Percentiles rank a stretch among this genome's conserved stretches.
Conservation (phyloP, 345 rosid species). For the Abelmoschus esculentus region DNA sequence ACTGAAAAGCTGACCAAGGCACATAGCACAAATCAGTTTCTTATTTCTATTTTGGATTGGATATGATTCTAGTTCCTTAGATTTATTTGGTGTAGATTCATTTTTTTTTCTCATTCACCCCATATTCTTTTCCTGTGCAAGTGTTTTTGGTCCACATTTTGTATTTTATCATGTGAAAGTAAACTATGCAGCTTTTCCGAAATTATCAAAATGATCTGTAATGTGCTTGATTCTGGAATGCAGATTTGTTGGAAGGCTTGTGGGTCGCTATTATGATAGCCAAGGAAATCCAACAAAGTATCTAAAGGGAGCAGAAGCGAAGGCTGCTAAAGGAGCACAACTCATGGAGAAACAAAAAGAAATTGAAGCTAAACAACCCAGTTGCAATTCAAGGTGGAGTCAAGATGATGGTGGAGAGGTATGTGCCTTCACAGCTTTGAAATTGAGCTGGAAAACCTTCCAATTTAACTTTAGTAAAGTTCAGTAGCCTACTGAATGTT, state of each 20-base stretch:
- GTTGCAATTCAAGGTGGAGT: conserved; percentile 94
- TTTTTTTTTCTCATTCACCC: background rate
- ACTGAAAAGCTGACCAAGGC: background rate
- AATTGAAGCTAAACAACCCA: conserved; percentile 82
- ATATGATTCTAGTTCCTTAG: background rate
- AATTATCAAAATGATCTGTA: background rate
- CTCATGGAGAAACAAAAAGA: conserved; percentile 80
- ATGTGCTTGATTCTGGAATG: conserved; percentile 6
- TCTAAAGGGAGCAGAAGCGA: conserved; percentile 89
- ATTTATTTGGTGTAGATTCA: background rate
- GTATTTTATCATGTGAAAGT: background rate
- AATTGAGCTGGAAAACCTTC: background rate
- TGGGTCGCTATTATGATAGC: conserved; percentile 76
- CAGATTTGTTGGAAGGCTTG: conserved; percentile 80
- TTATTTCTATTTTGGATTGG: background rate
- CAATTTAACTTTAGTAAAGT: background rate
- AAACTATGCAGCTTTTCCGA: background rate
- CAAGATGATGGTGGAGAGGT: conserved; percentile 91
- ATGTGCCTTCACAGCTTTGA: conserved; percentile 3
- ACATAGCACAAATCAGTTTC: background rate
- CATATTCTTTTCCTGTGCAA: background rate
- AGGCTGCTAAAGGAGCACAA: conserved; percentile 87
- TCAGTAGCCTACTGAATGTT: conserved; percentile 4
- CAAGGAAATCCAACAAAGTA: conserved; percentile 78
- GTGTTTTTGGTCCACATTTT: background rate